Conservation (phyloP, 2,329 filamentous ascomycete genomes). For the Calonectria ilicicola region DNA sequence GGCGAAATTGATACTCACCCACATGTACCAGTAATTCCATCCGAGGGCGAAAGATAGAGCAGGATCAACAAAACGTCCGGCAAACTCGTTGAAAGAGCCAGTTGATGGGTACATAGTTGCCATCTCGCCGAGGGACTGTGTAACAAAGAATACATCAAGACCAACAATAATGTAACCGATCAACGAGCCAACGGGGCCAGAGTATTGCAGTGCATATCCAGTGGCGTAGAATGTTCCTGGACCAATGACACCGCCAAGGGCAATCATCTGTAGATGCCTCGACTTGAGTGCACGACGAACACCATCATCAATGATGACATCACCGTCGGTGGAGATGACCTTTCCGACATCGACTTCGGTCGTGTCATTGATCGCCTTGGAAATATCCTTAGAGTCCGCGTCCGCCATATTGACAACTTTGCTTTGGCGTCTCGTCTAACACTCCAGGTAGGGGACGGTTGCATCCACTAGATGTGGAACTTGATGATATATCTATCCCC, state of each 20-base stretch:
- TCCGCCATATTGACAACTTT: not conserved
- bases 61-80: slow-evolving; percentile 23
- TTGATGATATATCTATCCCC: too few relatives aligned
- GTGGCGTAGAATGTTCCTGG: slow-evolving; percentile 15
- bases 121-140: slow-evolving; percentile 18
- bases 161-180: slow-evolving; percentile 18
- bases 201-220: slow-evolving; percentile 7
- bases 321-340: not conserved
- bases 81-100: slow-evolving; percentile 26
- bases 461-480: not conserved
- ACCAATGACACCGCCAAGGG: slow-evolving; percentile 11
- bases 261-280: slow-evolving; percentile 13
- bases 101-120: slow-evolving; percentile 22
- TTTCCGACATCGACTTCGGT: slow-evolving; percentile 9
- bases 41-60: slow-evolving; percentile 25
- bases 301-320: slow-evolving; percentile 15
- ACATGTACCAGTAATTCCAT: slow-evolving; percentile 31
- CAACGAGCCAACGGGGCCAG: slow-evolving; percentile 5
- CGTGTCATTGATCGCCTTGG: not conserved
- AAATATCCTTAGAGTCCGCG: not conserved
- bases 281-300: slow-evolving; percentile 18
- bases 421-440: not conserved
- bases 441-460: not conserved
- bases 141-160: slow-evolving; percentile 9
- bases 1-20: slow-evolving; percentile 5